Percentiles rank a stretch among this genome's conserved stretches.
Conservation (phyloP, 768 basidiomycete species). For the Rhodosporidiobolus odoratus region DNA sequence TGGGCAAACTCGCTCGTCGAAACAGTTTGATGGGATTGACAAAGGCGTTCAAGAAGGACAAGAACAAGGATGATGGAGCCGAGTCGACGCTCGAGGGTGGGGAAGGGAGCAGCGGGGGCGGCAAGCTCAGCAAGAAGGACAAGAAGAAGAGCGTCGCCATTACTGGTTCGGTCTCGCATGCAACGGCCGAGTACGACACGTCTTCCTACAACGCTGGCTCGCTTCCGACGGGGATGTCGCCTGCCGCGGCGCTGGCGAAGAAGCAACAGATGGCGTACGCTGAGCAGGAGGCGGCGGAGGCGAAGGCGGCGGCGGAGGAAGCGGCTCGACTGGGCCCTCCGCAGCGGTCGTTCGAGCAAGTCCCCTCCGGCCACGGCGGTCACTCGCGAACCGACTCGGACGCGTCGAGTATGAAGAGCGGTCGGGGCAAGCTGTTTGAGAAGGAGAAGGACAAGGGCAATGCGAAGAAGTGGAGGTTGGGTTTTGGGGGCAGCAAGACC, state of each 20-base stretch:
- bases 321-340: conserved; percentile 25
- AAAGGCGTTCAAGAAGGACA: conserved; percentile 80
- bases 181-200: conserved; percentile 62
- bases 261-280: conserved; percentile 44
- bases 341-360: conserved; percentile 14
- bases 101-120: neutral
- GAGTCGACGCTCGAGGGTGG: conserved; percentile 8
- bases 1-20: conserved; percentile 78
- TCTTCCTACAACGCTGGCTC: conserved; percentile 20
- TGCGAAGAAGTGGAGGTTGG: conserved; percentile 25
- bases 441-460: conserved; percentile 41
- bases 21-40: conserved; percentile 80
- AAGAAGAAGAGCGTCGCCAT: conserved; percentile 64
- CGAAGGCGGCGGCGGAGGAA: conserved; percentile 39
- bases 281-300: conserved; percentile 43
- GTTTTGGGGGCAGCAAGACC: conserved; percentile 31
- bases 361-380: neutral
- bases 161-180: conserved; percentile 69
- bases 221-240: conserved; percentile 55
- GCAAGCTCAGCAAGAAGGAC: conserved; percentile 46
- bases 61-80: conserved; percentile 52
- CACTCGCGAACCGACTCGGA: conserved; percentile 17
- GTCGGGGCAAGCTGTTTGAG: conserved; percentile 23
- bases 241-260: conserved; percentile 51
- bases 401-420: conserved; percentile 62